Conservation (phyloP, 768 basidiomycete species). For the Tulasnella sp. region DNA sequence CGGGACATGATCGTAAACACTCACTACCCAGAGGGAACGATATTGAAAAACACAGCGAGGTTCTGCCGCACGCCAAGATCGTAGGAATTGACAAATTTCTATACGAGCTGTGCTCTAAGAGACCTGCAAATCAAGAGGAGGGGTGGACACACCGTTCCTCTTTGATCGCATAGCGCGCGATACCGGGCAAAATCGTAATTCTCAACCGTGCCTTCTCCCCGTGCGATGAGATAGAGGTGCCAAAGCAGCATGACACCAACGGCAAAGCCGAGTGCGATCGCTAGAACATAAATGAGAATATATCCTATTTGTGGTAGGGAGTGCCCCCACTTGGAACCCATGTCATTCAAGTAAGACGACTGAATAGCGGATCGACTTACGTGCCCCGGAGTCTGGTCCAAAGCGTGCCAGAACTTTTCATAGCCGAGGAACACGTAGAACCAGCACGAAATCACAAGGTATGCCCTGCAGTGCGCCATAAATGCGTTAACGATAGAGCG, state of each 20-base stretch:
- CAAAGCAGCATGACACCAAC: slow-evolving; percentile 60
- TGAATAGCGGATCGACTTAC: slow-evolving; percentile 24
- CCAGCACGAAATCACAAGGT: slow-evolving; percentile 61
- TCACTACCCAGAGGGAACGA: slow-evolving; percentile 69
- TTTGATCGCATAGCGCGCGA: slow-evolving; percentile 46
- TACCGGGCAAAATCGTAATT: slow-evolving; percentile 78
- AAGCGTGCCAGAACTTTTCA: slow-evolving; percentile 40
- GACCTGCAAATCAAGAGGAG: background rate
- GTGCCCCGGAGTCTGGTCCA: slow-evolving; percentile 37
- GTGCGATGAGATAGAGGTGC: slow-evolving; percentile 56
- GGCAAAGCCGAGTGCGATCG: slow-evolving; percentile 59
- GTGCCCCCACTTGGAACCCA: slow-evolving; percentile 39
- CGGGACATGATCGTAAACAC: slow-evolving; percentile 25
- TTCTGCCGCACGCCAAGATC: slow-evolving; percentile 67
- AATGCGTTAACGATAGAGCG: background rate
- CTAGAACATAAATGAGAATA: slow-evolving; percentile 64
- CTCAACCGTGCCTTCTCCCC: slow-evolving; percentile 84
- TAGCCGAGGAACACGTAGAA: slow-evolving; percentile 55
- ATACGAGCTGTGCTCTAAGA: slow-evolving; percentile 39
- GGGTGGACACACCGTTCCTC: slow-evolving; percentile 47
- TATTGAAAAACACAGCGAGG: slow-evolving; percentile 74
- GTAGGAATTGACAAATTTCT: slow-evolving; percentile 83
- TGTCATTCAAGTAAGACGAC: slow-evolving; percentile 13
- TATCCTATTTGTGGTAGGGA: slow-evolving; percentile 59
- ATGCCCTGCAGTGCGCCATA: slow-evolving; percentile 39